Percentiles rank a stretch among this genome's conserved stretches.
Conservation (phyloP, 305 asterid species). For the Rubia balearica region DNA sequence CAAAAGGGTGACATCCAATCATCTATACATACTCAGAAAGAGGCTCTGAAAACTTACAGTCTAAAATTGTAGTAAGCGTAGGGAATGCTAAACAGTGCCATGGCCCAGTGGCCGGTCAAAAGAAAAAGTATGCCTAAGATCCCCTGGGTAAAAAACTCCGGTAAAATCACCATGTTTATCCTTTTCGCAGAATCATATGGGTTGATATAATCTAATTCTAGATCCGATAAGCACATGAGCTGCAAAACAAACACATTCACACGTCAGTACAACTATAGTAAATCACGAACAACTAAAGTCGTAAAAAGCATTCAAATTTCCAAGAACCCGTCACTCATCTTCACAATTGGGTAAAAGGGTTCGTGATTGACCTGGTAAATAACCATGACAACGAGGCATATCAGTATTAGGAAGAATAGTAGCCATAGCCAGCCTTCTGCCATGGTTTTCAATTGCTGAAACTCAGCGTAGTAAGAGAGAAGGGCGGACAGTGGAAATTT, state of each 20-base stretch:
- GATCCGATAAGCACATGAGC: constrained; percentile 83
- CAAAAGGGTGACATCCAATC: no score
- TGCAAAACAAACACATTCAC: constrained; percentile 29
- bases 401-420: constrained; percentile 37
- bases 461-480: no score
- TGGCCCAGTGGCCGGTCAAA: constrained; percentile 72
- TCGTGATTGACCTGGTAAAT: constrained; percentile 41
- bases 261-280: not conserved
- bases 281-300: not conserved
- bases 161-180: constrained; percentile 62
- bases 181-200: constrained; percentile 76
- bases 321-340: not conserved
- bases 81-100: constrained; percentile 65
- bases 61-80: constrained; percentile 61
- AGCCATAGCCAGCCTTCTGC: constrained; percentile 44
- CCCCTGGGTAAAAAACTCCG: constrained; percentile 71
- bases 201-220: constrained; percentile 79
- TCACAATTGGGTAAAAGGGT: not conserved
- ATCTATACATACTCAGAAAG: no score
- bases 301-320: not conserved
- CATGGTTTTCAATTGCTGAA: no score
- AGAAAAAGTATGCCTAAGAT: constrained; percentile 66
- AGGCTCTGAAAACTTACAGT: constrained; percentile 58
- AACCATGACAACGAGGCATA: constrained; percentile 36
- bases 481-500: no score